Percentiles rank a stretch among this genome's conserved stretches.
These are phyloP conservation scores for Pythium dissotocum DNA, from an alignment of 352 stramenopile genomes.

Conservation along the genomic window DNA sequence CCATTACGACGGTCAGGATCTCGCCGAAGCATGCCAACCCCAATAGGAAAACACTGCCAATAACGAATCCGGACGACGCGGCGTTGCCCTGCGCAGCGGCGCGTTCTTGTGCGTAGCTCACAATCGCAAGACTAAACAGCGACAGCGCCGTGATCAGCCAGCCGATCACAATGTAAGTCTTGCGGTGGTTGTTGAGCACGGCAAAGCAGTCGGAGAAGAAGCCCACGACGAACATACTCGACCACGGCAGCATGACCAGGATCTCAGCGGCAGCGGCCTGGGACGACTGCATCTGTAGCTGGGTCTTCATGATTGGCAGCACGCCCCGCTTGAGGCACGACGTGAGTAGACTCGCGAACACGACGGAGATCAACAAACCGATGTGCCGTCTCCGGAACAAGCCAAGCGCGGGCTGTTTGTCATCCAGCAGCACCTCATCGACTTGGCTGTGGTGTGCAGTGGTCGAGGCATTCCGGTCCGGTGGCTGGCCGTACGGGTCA, in stretches of 20 bases:
- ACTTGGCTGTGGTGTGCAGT: not conserved
- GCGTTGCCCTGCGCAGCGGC: constrained; percentile 24
- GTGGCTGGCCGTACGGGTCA: not conserved
- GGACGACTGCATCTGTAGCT: constrained; percentile 67
- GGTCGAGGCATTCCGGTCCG: not conserved
- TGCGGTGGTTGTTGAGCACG: constrained; percentile 46
- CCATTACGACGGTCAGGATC: constrained; percentile 49
- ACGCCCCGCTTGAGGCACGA: constrained; percentile 31
- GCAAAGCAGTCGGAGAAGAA: constrained; percentile 57
- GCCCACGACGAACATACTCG: constrained; percentile 82
- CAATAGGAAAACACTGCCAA: constrained; percentile 44
- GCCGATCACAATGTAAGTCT: constrained; percentile 54
- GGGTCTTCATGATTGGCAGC: constrained; percentile 59
- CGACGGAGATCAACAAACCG: constrained; percentile 24
- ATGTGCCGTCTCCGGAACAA: constrained; percentile 15
- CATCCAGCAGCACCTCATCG: constrained; percentile 7
- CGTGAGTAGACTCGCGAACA: constrained; percentile 21
- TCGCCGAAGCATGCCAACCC: constrained; percentile 51
- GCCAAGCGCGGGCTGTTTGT: not conserved
- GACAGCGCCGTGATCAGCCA: constrained; percentile 45
- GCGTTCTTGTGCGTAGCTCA: constrained; percentile 59
- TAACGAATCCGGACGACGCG: constrained; percentile 35
- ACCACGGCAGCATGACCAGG: constrained; percentile 60
- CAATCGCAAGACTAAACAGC: constrained; percentile 52
- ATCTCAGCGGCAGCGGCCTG: constrained; percentile 55